phyloP scores from a whole-genome alignment of 441 rosid genomes.

The Metrosideros polymorpha region DNA sequence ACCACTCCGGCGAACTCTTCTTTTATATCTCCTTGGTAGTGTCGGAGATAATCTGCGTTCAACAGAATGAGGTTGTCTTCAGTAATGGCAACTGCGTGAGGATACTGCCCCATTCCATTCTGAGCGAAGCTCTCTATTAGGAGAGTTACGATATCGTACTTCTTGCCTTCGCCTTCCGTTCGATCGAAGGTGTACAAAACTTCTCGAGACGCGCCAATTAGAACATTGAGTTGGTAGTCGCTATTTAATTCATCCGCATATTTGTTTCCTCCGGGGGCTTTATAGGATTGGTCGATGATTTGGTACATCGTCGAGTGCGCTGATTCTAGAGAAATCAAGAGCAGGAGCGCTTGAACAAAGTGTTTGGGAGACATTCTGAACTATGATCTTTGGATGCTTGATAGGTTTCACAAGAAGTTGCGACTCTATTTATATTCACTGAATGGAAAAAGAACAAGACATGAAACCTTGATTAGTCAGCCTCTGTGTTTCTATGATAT shows the following conservation, averaged over 20 bases:
- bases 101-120: too few species aligned
- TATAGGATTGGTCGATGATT: background rate
- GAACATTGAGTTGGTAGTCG: background rate
- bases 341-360: background rate
- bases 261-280: background rate
- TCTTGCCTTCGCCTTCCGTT: background rate
- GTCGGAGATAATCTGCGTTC: background rate
- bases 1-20: background rate
- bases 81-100: background rate
- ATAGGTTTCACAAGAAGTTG: background rate
- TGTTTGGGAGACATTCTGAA: background rate
- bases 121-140: background rate
- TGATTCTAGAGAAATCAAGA: background rate
- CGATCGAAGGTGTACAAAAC: background rate
- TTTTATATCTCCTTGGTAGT: background rate
- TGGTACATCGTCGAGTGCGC: background rate
- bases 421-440: background rate
- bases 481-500: background rate
- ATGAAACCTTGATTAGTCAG: background rate
- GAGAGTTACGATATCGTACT: background rate
- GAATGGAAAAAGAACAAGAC: background rate
- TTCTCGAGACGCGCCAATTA: background rate
- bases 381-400: background rate
- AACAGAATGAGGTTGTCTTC: background rate
- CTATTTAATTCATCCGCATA: background rate